Evolutionary conservation across 345 rosid genomes (phyloP).

Genomic region (Trapa bicornis): DNA sequence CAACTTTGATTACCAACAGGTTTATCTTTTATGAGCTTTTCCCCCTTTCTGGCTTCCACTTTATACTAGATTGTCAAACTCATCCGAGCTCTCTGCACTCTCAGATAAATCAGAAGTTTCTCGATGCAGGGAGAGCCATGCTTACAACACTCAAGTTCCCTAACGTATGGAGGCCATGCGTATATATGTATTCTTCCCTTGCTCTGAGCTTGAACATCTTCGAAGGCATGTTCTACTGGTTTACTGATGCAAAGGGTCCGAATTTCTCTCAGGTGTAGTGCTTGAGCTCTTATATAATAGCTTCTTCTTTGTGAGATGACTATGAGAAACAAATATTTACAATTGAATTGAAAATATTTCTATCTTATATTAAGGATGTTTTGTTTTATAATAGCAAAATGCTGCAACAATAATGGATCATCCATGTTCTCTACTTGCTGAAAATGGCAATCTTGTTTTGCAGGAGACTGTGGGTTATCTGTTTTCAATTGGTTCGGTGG

Average conservation of each 20-base stretch:
- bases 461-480: slow-evolving; percentile 85
- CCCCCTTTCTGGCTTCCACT: not conserved
- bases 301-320: not conserved
- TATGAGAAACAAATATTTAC: not conserved
- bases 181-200: slow-evolving; percentile 76
- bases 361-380: not conserved
- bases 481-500: slow-evolving; percentile 68
- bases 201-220: slow-evolving; percentile 58
- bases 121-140: slow-evolving; percentile 68
- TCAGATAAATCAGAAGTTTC: slow-evolving; percentile 57
- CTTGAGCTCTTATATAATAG: not conserved
- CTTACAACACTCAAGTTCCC: slow-evolving; percentile 69
- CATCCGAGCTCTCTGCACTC: not conserved
- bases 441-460: not conserved
- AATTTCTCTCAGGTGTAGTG: slow-evolving; percentile 60
- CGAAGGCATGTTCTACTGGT: slow-evolving; percentile 94
- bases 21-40: slow-evolving; percentile 8
- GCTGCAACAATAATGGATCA: not conserved
- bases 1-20: slow-evolving; percentile 59
- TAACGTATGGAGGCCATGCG: slow-evolving; percentile 74
- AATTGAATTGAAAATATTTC: not conserved
- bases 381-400: not conserved
- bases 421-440: not conserved
- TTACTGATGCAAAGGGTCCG: slow-evolving; percentile 69
- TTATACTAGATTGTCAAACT: not conserved